Percentiles rank a stretch among this genome's conserved stretches.
Conservation (phyloP, 768 basidiomycete species). For the Gelatoporia subvermispora region DNA sequence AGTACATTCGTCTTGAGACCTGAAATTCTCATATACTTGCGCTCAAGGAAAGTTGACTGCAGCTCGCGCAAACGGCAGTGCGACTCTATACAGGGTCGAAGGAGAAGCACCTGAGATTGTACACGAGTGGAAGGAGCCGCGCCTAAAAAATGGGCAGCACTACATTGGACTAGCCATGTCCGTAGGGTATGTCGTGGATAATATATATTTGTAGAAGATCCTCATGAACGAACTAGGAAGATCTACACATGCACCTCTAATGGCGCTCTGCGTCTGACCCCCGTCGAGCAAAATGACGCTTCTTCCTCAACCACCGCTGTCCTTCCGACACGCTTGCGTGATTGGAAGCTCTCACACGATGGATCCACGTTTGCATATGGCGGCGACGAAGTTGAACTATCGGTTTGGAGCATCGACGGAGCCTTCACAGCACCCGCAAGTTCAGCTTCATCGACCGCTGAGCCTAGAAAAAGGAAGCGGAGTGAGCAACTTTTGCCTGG, state of each 20-base stretch:
- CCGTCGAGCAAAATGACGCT: slow-evolving; percentile 24
- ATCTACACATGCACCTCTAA: slow-evolving; percentile 72
- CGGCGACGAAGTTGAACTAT: slow-evolving; percentile 82
- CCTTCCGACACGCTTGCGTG: slow-evolving; percentile 65
- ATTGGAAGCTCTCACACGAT: slow-evolving; percentile 57
- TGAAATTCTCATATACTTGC: slow-evolving; percentile 4
- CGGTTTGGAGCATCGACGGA: slow-evolving; percentile 71
- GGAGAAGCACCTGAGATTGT: slow-evolving; percentile 36
- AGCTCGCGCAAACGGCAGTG: slow-evolving; percentile 57
- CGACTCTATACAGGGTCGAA: slow-evolving; percentile 37
- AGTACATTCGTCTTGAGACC: slow-evolving; percentile 10
- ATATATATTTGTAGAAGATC: background rate
- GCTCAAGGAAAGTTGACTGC: slow-evolving; percentile 60
- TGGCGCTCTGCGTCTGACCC: slow-evolving; percentile 59
- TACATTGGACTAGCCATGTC: slow-evolving; percentile 60
- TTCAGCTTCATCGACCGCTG: slow-evolving; percentile 13
- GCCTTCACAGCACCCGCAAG: slow-evolving; percentile 33
- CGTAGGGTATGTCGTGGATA: slow-evolving; percentile 38
- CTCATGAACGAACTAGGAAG: slow-evolving; percentile 26
- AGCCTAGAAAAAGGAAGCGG: slow-evolving; percentile 55
- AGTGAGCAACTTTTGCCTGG: slow-evolving; percentile 55
- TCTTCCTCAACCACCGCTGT: slow-evolving; percentile 29
- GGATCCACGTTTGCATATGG: slow-evolving; percentile 68
- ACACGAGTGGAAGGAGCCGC: slow-evolving; percentile 61
- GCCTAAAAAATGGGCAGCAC: slow-evolving; percentile 43